Evolutionary conservation across 495 filamentous ascomycete species (phyloP), one percentile per base, ranked within the genome.

Genomic region (Evernia prunastri): DNA sequence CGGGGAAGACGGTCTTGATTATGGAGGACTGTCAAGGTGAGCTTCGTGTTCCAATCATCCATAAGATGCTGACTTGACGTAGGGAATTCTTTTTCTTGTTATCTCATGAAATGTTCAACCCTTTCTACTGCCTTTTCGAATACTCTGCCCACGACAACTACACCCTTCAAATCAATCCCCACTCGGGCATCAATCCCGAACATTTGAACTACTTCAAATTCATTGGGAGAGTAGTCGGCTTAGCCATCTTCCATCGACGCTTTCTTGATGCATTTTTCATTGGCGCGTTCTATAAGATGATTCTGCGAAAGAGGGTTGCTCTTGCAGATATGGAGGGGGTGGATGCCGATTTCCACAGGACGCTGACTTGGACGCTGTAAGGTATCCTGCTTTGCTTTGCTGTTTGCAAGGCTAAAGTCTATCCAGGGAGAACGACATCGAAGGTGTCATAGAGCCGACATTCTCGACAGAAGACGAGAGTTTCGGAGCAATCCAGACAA

Each of bases 71-170:
- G 65, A 79, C 71, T 49, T 53, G 60, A 60, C 27, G 23, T 71
- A 88, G 94, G 83, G 94, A 99, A 77, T 99, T 97, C 80, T 99
- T 99, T 84, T 99, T 97, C 86, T 82, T 99, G 63, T 85, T 99
- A 47, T 97, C 94, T n/a, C 94, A 99, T 77, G 94, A 99, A 81
- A 99, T 99, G 94, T 99, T 99, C 78, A 99, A 99, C 76, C 94
- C 94, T 60, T 99, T 99, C 79, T 99, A 99, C 79, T 99, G 94
- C 77, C 82, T 99, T 54, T 99, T 99, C 80, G 94, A 99, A 79
- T 99, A 99, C 75, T 97, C 94, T 66, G 94, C 94, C 36, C 94
- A 99, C 79, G 94, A 99, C 84, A 99, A 99, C 79, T 99, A 99
- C 79, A 99, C 94, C 61, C 87, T 99, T 63, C 94, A 99, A 78